phyloP scores from a whole-genome alignment of 1,284 basidiomycete genomes.

The Stygiomarasmius scandens region DNA sequence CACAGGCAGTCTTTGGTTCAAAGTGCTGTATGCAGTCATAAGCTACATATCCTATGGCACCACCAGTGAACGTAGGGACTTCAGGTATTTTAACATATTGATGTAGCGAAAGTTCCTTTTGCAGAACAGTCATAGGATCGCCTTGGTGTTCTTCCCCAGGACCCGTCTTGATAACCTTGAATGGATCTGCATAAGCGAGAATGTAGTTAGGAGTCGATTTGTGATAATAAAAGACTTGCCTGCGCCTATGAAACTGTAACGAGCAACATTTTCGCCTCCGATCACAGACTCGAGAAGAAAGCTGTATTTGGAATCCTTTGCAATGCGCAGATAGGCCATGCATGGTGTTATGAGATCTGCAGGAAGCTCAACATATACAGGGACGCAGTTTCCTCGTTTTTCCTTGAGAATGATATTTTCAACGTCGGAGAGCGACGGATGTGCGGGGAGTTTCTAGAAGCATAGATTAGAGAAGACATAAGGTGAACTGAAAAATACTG shows the following conservation, averaged over 20 bases:
- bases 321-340: slow-evolving; percentile 92
- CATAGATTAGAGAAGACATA: slow-evolving; percentile 1
- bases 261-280: slow-evolving; percentile 87
- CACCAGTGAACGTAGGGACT: slow-evolving; percentile 94
- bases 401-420: slow-evolving; percentile 76
- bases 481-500: background rate
- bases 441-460: slow-evolving; percentile 61
- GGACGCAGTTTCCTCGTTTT: slow-evolving; percentile 88
- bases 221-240: slow-evolving; percentile 52
- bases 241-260: slow-evolving; percentile 96
- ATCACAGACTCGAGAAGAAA: slow-evolving; percentile 93
- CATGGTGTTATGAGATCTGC: slow-evolving; percentile 97
- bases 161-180: slow-evolving; percentile 91
- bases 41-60: slow-evolving; percentile 96
- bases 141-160: slow-evolving; percentile 82
- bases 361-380: slow-evolving; percentile 90
- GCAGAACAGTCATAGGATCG: slow-evolving; percentile 85
- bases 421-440: slow-evolving; percentile 68
- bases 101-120: slow-evolving; percentile 87
- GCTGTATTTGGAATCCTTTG: slow-evolving; percentile 90
- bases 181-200: slow-evolving; percentile 67
- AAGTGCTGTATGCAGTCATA: slow-evolving; percentile 98
- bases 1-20: slow-evolving; percentile 86
- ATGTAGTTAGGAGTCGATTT: slow-evolving; percentile 9
- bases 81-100: slow-evolving; percentile 91